These are phyloP conservation scores for Stenogyne calaminthoides DNA, from an alignment of 305 asterid genomes.

Conservation along the genomic window DNA sequence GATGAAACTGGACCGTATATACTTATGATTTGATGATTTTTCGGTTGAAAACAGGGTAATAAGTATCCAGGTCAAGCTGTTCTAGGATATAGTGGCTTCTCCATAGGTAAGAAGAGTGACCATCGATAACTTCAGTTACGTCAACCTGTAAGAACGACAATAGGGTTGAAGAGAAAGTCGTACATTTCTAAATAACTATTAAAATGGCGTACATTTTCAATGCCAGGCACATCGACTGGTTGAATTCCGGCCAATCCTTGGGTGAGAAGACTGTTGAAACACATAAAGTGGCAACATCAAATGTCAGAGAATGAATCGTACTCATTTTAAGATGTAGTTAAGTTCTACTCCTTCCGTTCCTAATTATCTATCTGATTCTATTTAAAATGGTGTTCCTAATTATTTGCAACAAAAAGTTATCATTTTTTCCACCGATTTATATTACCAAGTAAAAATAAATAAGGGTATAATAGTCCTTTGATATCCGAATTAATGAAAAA, in stretches of 20 bases:
- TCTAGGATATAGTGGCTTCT: slow-evolving; percentile 66
- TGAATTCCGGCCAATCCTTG: slow-evolving; percentile 98
- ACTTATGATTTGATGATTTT: slow-evolving; percentile 35
- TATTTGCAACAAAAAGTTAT: no score
- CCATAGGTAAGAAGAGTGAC: slow-evolving; percentile 93
- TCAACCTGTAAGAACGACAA: slow-evolving; percentile 54
- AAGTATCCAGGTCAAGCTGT: slow-evolving; percentile 74
- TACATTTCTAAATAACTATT: background rate
- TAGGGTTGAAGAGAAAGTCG: background rate
- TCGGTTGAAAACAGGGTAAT: slow-evolving; percentile 63
- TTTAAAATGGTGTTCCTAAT: no score
- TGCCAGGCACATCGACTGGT: slow-evolving; percentile 81
- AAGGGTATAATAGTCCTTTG: no score
- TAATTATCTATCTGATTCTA: background rate
- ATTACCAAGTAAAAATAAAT: no score
- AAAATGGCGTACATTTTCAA: slow-evolving; percentile 68
- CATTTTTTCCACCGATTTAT: no score
- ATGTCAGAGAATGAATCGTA: background rate
- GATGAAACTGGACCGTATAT: background rate
- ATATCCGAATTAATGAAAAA: no score
- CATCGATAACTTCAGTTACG: slow-evolving; percentile 76
- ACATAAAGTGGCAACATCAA: slow-evolving; percentile 5
- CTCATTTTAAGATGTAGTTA: background rate
- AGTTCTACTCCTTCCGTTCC: background rate
- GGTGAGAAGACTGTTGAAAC: slow-evolving; percentile 80